phyloP scores from a whole-genome alignment of 2,329 filamentous ascomycete genomes.

The Rhinocladiella similis region DNA sequence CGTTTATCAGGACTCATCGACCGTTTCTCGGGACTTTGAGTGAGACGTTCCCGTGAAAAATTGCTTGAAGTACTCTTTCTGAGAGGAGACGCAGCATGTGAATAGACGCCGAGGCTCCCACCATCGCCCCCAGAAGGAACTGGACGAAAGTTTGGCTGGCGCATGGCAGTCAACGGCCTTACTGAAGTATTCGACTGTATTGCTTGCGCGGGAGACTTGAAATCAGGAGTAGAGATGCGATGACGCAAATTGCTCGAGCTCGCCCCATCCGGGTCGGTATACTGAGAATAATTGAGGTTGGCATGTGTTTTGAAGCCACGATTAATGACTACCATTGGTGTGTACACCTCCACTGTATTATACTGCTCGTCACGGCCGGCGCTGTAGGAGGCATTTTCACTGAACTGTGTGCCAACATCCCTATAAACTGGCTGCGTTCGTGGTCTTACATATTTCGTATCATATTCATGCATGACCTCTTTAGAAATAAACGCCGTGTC shows the following conservation, averaged over 20 bases:
- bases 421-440: conserved; percentile 77
- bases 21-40: conserved; percentile 38
- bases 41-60: conserved; percentile 32
- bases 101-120: conserved; percentile 77
- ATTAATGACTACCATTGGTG: conserved; percentile 64
- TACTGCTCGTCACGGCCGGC: conserved; percentile 44
- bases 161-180: conserved; percentile 47
- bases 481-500: conserved; percentile 83
- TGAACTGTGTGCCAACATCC: conserved; percentile 77
- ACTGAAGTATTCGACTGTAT: conserved; percentile 49
- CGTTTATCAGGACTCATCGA: conserved; percentile 46
- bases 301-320: conserved; percentile 78
- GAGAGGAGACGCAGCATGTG: conserved; percentile 77
- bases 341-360: conserved; percentile 62
- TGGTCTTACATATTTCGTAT: conserved; percentile 92
- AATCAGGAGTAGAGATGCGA: conserved; percentile 47
- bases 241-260: conserved; percentile 41
- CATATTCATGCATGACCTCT: conserved; percentile 92
- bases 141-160: conserved; percentile 56
- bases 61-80: conserved; percentile 72
- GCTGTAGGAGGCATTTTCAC: conserved; percentile 40
- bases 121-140: conserved; percentile 58
- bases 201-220: conserved; percentile 45
- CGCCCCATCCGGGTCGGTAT: conserved; percentile 67
- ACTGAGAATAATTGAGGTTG: conserved; percentile 73